phyloP scores from a whole-genome alignment of 352 stramenopile species.

The Pythium pyrilobum region DNA sequence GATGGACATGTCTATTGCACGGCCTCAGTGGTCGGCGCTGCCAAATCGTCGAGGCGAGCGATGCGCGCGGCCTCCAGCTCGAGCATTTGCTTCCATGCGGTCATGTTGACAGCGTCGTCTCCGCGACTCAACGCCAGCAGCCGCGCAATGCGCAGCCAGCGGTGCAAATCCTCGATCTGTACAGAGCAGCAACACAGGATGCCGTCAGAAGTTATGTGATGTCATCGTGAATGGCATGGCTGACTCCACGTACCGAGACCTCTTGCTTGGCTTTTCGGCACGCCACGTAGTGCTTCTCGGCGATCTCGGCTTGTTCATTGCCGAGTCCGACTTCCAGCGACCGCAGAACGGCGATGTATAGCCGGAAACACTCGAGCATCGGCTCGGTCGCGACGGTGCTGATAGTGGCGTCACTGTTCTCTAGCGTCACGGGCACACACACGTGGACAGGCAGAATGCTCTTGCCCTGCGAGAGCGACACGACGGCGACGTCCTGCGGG shows the following conservation, averaged over 20 bases:
- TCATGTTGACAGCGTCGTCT: slow-evolving; percentile 39
- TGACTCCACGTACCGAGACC: slow-evolving; percentile 44
- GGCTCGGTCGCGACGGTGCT: slow-evolving; percentile 7
- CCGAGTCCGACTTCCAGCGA: slow-evolving; percentile 48
- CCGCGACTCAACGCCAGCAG: slow-evolving; percentile 61
- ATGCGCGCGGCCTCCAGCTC: slow-evolving; percentile 42
- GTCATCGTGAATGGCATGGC: not conserved
- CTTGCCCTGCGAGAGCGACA: slow-evolving; percentile 69
- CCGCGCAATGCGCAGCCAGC: slow-evolving; percentile 68
- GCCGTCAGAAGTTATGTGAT: no score
- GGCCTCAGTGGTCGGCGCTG: not conserved
- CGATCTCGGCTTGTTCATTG: slow-evolving; percentile 70
- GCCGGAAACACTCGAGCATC: slow-evolving; percentile 57
- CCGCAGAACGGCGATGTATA: slow-evolving; percentile 59
- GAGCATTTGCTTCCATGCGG: slow-evolving; percentile 57
- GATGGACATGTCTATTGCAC: not conserved
- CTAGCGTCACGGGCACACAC: slow-evolving; percentile 23
- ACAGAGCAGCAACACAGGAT: slow-evolving; percentile 1
- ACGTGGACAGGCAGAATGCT: slow-evolving; percentile 68
- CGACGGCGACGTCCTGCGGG: slow-evolving; percentile 58
- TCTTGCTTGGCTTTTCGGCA: slow-evolving; percentile 62
- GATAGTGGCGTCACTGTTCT: not conserved
- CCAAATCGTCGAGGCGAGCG: slow-evolving; percentile 19
- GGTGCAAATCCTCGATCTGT: slow-evolving; percentile 72
- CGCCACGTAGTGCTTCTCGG: slow-evolving; percentile 75